These are phyloP conservation scores for Waltergamsia citrina DNA, from an alignment of 2,329 filamentous ascomycete species.

Conservation along the genomic window DNA sequence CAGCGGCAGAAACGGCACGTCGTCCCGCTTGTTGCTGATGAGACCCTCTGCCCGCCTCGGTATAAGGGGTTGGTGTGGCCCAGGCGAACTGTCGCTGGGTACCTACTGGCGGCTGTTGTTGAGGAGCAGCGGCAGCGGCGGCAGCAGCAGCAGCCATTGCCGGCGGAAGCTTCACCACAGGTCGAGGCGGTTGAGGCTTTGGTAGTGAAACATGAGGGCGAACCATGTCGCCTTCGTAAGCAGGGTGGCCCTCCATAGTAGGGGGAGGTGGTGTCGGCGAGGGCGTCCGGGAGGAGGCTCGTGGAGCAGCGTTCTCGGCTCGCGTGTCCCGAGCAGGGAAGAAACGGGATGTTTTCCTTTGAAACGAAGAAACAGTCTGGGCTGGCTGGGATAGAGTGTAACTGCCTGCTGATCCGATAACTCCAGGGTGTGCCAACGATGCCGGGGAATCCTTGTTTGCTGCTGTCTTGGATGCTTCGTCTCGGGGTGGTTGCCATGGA, in stretches of 20 bases:
- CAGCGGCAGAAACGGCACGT: no score
- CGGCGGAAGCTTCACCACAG: conserved; percentile 75
- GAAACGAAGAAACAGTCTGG: conserved; percentile 29
- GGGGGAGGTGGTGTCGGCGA: conserved; percentile 67
- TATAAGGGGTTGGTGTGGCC: conserved; percentile 21
- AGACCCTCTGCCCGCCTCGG: conserved; percentile 15
- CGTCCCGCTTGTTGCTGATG: conserved; percentile 11
- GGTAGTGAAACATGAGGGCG: conserved; percentile 64
- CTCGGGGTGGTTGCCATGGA: conserved; percentile 13
- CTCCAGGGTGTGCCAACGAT: conserved; percentile 12
- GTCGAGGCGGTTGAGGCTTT: conserved; percentile 56
- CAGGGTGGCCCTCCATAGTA: conserved; percentile 60
- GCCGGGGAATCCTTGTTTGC: no score
- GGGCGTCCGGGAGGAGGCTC: conserved; percentile 30
- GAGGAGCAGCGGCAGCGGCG: neutral
- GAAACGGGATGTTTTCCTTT: conserved; percentile 45
- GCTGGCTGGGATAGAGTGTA: conserved; percentile 17
- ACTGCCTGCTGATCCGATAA: conserved; percentile 15
- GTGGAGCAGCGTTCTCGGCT: conserved; percentile 25
- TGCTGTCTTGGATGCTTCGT: no score
- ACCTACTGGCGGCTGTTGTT: conserved; percentile 2
- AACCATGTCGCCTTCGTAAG: conserved; percentile 55
- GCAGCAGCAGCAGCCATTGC: conserved; percentile 9
- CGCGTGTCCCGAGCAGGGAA: conserved; percentile 47
- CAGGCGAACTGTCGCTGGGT: conserved; percentile 22